Percentiles rank a stretch among this genome's conserved stretches.
Conservation (phyloP, 441 rosid species). For the Macaranga tanarius region DNA sequence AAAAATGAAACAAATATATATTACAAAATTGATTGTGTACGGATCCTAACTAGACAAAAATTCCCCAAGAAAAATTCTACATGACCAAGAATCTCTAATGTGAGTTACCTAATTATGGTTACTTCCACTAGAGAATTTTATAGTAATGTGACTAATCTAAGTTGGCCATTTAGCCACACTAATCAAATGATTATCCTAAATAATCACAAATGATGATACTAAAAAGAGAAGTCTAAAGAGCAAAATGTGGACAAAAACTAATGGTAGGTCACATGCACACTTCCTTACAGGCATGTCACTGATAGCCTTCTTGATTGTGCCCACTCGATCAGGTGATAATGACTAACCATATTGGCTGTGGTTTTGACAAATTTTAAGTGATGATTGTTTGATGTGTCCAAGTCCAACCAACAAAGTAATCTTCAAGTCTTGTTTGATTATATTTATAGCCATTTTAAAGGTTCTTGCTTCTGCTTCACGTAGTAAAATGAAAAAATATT, state of each 20-base stretch:
- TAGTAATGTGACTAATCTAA: background rate
- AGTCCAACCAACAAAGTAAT: background rate
- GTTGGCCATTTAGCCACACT: background rate
- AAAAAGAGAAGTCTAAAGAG: background rate
- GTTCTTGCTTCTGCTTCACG: background rate
- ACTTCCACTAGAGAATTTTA: constrained; percentile 1
- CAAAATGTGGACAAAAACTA: constrained; percentile 22
- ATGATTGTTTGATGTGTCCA: constrained; percentile 16
- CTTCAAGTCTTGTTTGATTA: constrained; percentile 14
- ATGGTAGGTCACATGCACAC: constrained; percentile 38
- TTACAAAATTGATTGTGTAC: no score
- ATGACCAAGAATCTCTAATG: background rate
- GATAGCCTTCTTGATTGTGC: constrained; percentile 23
- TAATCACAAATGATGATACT: constrained; percentile 11
- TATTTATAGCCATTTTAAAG: background rate
- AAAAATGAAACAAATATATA: no score
- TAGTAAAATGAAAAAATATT: background rate
- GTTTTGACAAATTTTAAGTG: constrained; percentile 21
- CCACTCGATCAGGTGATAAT: constrained; percentile 22
- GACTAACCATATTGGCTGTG: constrained; percentile 13
- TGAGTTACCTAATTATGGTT: constrained; percentile 15
- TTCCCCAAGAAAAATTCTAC: background rate
- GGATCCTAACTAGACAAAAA: no score
- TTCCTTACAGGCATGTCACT: constrained; percentile 33
- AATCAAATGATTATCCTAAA: background rate